Conservation (phyloP, 768 basidiomycete species). For the Russula virescens region DNA sequence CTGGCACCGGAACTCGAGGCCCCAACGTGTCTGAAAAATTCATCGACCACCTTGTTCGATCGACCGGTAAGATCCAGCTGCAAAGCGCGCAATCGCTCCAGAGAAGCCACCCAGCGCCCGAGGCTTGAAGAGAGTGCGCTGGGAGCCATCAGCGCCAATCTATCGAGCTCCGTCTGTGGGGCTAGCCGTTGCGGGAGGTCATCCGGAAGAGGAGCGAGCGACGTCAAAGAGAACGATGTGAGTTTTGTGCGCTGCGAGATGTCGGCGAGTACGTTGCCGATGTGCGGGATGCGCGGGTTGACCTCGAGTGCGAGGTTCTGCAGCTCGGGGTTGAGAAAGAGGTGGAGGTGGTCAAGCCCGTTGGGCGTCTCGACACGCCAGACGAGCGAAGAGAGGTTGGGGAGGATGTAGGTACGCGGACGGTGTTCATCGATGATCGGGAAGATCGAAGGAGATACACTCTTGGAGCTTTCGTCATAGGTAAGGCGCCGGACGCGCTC, state of each 20-base stretch:
- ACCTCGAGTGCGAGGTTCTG: slow-evolving; percentile 58
- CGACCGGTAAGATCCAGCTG: slow-evolving; percentile 69
- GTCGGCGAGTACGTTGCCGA: slow-evolving; percentile 57
- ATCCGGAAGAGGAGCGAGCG: slow-evolving; percentile 64
- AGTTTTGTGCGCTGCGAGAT: slow-evolving; percentile 59
- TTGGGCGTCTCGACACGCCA: slow-evolving; percentile 68
- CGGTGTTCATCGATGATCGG: slow-evolving; percentile 58
- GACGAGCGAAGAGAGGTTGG: slow-evolving; percentile 59
- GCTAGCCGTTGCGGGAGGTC: slow-evolving; percentile 60
- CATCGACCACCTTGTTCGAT: slow-evolving; percentile 64
- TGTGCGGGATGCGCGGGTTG: slow-evolving; percentile 48
- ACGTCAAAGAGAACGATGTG: slow-evolving; percentile 62
- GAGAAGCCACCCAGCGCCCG: slow-evolving; percentile 67
- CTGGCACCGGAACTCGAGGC: slow-evolving; percentile 57
- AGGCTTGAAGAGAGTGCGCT: slow-evolving; percentile 65
- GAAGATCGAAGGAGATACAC: slow-evolving; percentile 60
- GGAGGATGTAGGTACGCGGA: slow-evolving; percentile 59
- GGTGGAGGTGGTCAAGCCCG: slow-evolving; percentile 55
- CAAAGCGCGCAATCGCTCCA: slow-evolving; percentile 56
- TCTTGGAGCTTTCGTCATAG: slow-evolving; percentile 63
- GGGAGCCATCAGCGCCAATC: slow-evolving; percentile 61
- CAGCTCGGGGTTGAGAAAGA: slow-evolving; percentile 63
- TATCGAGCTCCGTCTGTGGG: slow-evolving; percentile 55
- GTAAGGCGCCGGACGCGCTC: slow-evolving; percentile 61
- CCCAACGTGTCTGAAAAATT: slow-evolving; percentile 66